Percentiles rank a stretch among this genome's conserved stretches.
Conservation (phyloP, 2,329 filamentous ascomycete species). For the Cephalotrichum gorgonifer region DNA sequence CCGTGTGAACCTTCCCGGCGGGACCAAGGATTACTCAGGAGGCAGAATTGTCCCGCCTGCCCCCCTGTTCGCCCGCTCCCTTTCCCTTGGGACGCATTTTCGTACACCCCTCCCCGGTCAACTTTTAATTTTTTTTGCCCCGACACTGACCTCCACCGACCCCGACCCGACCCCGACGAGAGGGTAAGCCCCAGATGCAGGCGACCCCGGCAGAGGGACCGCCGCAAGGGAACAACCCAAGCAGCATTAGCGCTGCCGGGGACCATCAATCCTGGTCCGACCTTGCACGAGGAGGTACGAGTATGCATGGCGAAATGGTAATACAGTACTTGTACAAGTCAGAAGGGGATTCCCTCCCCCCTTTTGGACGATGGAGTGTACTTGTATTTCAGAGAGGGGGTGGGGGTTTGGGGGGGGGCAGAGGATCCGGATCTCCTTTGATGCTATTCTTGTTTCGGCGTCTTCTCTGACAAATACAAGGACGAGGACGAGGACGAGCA, state of each 20-base stretch:
- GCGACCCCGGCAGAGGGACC: background rate
- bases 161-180: too few relatives aligned
- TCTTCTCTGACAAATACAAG: too few relatives aligned
- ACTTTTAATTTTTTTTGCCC: too few relatives aligned
- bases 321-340: too few relatives aligned
- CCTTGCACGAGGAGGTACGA: background rate
- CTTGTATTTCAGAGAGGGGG: background rate
- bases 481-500: too few relatives aligned
- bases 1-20: background rate
- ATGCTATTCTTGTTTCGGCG: background rate
- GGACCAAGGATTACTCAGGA: background rate
- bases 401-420: too few relatives aligned
- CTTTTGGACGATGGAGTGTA: too few relatives aligned
- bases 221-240: background rate
- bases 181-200: background rate
- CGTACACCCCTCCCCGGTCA: background rate
- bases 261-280: background rate
- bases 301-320: background rate
- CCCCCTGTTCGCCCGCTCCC: background rate
- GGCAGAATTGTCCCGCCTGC: background rate
- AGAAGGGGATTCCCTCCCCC: too few relatives aligned
- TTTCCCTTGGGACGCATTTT: background rate
- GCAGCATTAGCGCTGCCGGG: background rate
- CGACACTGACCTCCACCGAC: too few relatives aligned
- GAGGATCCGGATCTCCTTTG: too few relatives aligned